Conservation (phyloP, 352 stramenopile genomes). For the Phytopythium aichiense region DNA sequence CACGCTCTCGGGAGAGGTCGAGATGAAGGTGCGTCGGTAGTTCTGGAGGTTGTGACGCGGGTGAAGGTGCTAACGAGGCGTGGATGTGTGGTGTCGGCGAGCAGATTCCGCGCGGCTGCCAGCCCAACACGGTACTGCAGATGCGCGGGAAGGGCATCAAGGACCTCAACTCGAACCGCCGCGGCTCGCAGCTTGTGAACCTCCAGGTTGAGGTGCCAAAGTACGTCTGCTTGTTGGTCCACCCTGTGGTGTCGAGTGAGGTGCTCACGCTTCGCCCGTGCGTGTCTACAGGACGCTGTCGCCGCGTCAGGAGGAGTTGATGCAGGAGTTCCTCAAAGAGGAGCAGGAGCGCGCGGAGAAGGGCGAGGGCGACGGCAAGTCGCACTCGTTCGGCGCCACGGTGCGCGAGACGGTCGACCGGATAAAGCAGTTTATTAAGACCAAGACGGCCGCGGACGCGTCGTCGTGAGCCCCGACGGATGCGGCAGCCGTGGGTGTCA, state of each 20-base stretch:
- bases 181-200: conserved; percentile 96
- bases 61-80: background rate
- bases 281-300: conserved; percentile 72
- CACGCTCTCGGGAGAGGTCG: conserved; percentile 96
- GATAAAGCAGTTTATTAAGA: conserved; percentile 89
- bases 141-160: conserved; percentile 97
- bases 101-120: conserved; percentile 89
- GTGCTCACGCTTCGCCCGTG: conserved; percentile 1
- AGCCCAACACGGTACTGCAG: conserved; percentile 95
- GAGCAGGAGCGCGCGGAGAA: conserved; percentile 65
- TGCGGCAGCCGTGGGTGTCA: too few species aligned
- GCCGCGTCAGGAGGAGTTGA: conserved; percentile 92
- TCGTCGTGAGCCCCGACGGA: conserved; percentile 5
- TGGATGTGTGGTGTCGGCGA: background rate
- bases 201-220: conserved; percentile 95
- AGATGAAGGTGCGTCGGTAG: conserved; percentile 89
- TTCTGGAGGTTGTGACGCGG: background rate
- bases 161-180: conserved; percentile 88
- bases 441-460: conserved; percentile 28
- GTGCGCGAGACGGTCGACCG: conserved; percentile 80
- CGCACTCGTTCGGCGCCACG: conserved; percentile 75
- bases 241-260: background rate
- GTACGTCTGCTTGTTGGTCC: conserved; percentile 29
- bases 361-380: conserved; percentile 77
- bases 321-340: conserved; percentile 94